These are phyloP conservation scores for Phytomonas francai DNA, from an alignment of 208 protist genomes.

Conservation along the genomic window DNA sequence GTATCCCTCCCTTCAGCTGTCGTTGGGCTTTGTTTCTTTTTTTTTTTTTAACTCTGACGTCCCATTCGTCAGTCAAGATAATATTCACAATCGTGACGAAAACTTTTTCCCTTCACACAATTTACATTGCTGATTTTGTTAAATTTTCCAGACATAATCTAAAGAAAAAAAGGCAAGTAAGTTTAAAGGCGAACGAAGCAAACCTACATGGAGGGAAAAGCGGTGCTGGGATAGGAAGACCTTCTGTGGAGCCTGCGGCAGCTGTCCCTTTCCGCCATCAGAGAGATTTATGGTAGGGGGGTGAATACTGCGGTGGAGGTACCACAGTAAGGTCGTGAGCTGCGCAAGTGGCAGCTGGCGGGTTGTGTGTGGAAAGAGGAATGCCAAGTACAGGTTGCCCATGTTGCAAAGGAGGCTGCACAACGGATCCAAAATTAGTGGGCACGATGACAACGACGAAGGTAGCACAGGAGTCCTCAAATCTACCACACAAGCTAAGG, in stretches of 20 bases:
- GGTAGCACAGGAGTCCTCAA: slow-evolving; percentile 25
- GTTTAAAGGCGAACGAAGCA: neutral
- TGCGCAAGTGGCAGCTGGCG: neutral
- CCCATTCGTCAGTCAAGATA: slow-evolving; percentile 14
- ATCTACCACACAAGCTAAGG: slow-evolving; percentile 32
- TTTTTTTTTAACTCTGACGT: neutral
- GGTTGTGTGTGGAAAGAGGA: neutral
- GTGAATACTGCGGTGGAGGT: neutral
- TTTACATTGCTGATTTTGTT: neutral
- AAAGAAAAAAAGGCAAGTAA: neutral
- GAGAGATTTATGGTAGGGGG: neutral
- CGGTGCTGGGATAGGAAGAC: neutral
- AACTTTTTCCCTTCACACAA: neutral
- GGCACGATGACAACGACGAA: slow-evolving; percentile 23
- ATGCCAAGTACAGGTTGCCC: neutral
- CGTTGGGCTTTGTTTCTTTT: neutral
- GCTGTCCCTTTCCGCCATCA: neutral
- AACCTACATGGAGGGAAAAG: neutral
- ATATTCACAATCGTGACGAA: slow-evolving; percentile 7
- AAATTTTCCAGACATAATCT: neutral
- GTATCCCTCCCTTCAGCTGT: neutral
- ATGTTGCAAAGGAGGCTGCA: neutral
- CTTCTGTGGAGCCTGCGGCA: neutral
- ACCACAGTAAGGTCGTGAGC: neutral
- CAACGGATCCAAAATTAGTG: slow-evolving; percentile 24